These are phyloP conservation scores for Penicillium olsonii DNA, from an alignment of 2,329 filamentous ascomycete species.

Conservation along the genomic window DNA sequence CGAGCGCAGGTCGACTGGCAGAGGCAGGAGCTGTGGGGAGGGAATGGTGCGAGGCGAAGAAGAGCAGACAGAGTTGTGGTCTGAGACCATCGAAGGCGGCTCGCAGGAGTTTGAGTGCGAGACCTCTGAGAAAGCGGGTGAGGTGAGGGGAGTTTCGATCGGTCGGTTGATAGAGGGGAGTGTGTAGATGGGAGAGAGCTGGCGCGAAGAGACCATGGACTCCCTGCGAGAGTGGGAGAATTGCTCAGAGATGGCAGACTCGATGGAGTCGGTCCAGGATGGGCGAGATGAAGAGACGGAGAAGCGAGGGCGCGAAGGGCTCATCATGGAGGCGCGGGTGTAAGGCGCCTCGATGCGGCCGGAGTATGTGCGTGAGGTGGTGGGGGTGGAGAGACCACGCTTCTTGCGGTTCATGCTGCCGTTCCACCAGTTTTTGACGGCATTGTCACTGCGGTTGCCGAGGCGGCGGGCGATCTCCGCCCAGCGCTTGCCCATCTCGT, in stretches of 20 bases:
- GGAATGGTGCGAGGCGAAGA: slow-evolving; percentile 55
- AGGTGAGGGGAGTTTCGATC: slow-evolving; percentile 62
- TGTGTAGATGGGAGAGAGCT: slow-evolving; percentile 42
- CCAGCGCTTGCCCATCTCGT: slow-evolving; percentile 82
- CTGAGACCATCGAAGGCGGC: slow-evolving; percentile 71
- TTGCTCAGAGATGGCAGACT: slow-evolving; percentile 16
- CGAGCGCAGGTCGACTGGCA: slow-evolving; percentile 48
- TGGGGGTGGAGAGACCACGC: slow-evolving; percentile 45
- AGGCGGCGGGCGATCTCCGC: slow-evolving; percentile 85
- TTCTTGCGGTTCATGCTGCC: slow-evolving; percentile 81
- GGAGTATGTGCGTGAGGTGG: slow-evolving; percentile 37
- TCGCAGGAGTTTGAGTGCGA: slow-evolving; percentile 61
- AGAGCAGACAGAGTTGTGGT: slow-evolving; percentile 64
- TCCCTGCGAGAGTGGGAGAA: slow-evolving; percentile 24
- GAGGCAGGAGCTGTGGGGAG: slow-evolving; percentile 43
- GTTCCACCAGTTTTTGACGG: slow-evolving; percentile 98
- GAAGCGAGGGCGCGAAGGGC: slow-evolving; percentile 33
- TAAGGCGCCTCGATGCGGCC: slow-evolving; percentile 45
- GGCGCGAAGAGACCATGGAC: slow-evolving; percentile 29
- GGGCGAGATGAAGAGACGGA: slow-evolving; percentile 26
- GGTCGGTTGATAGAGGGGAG: slow-evolving; percentile 40
- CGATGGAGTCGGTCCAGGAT: slow-evolving; percentile 22
- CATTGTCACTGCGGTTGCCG: slow-evolving; percentile 86
- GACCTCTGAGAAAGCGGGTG: slow-evolving; percentile 64
- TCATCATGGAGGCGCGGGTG: slow-evolving; percentile 32